Evolutionary conservation across 306 rosid species (phyloP).

Genomic region (Comarum palustre): DNA sequence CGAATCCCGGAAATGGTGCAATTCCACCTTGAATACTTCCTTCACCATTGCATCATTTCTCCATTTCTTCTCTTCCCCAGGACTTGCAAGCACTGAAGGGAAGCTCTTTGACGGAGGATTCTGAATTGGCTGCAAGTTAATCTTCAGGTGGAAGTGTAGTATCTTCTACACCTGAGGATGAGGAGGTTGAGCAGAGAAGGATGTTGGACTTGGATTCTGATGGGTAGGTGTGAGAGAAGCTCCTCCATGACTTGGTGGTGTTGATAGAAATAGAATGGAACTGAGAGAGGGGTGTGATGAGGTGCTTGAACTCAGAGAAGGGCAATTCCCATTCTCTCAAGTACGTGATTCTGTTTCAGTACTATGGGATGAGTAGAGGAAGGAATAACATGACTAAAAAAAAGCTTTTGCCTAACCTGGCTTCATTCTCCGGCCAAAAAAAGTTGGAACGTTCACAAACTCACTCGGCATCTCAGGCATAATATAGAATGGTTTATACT

Average conservation of each 20-base stretch:
- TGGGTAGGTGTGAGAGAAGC: slow-evolving; percentile 25
- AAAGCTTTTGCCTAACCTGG: not conserved
- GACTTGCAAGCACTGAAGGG: slow-evolving; percentile 63
- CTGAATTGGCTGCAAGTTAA: slow-evolving; percentile 30
- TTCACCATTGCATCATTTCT: slow-evolving; percentile 87
- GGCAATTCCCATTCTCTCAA: slow-evolving; percentile 49
- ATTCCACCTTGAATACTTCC: slow-evolving; percentile 98
- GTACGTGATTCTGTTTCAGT: not conserved
- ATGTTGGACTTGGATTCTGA: slow-evolving; percentile 18
- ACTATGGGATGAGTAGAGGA: not conserved
- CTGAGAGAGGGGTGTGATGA: slow-evolving; percentile 29
- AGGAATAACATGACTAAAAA: not conserved
- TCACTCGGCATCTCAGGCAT: too few relatives aligned
- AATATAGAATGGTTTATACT: too few relatives aligned
- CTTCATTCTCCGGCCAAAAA: too few relatives aligned
- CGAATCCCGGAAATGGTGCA: slow-evolving; percentile 90
- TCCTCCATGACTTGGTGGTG: slow-evolving; percentile 9
- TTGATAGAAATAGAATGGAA: slow-evolving; percentile 11
- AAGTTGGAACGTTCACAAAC: too few relatives aligned
- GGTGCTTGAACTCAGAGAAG: slow-evolving; percentile 44
- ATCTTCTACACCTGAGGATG: slow-evolving; percentile 43
- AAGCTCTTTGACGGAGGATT: slow-evolving; percentile 24
- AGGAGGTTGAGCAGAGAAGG: slow-evolving; percentile 46
- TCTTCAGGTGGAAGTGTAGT: slow-evolving; percentile 41
- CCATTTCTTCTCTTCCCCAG: slow-evolving; percentile 78